phyloP scores from a whole-genome alignment of 1,284 basidiomycete species.

The Schizopora paradoxa region DNA sequence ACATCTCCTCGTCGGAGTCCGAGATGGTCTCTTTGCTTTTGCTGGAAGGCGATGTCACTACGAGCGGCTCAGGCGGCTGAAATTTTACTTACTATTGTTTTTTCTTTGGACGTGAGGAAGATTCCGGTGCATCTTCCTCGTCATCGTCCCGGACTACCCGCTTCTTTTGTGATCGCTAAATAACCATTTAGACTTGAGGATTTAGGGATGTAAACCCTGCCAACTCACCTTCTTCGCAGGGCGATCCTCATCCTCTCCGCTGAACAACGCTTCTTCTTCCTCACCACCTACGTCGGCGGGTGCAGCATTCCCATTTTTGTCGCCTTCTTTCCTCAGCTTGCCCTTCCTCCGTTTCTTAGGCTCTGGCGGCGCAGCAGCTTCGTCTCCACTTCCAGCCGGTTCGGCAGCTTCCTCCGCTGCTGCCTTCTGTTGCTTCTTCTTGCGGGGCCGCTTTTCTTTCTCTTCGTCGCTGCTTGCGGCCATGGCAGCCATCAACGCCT shows the following conservation, averaged over 20 bases:
- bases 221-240: constrained; percentile 62
- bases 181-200: not conserved
- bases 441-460: constrained; percentile 58
- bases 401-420: constrained; percentile 37
- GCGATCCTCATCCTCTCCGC: constrained; percentile 60
- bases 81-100: constrained; percentile 64
- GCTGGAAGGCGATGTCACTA: constrained; percentile 31
- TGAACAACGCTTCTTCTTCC: constrained; percentile 59
- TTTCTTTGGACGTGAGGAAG: constrained; percentile 50
- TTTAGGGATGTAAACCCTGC: constrained; percentile 1
- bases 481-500: constrained; percentile 66
- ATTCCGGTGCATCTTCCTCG: constrained; percentile 53
- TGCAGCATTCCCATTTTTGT: constrained; percentile 26
- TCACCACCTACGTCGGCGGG: constrained; percentile 38
- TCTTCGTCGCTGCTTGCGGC: constrained; percentile 73
- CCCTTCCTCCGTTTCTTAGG: constrained; percentile 50
- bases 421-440: constrained; percentile 50
- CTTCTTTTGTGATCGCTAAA: constrained; percentile 58
- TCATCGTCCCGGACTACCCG: constrained; percentile 71
- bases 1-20: constrained; percentile 71
- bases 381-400: constrained; percentile 28
- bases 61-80: not conserved
- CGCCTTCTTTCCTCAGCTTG: constrained; percentile 42
- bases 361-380: constrained; percentile 33
- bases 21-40: constrained; percentile 77